Evolutionary conservation across 2,329 filamentous ascomycete species (phyloP).

Genomic region (Stenocarpella maydis): DNA sequence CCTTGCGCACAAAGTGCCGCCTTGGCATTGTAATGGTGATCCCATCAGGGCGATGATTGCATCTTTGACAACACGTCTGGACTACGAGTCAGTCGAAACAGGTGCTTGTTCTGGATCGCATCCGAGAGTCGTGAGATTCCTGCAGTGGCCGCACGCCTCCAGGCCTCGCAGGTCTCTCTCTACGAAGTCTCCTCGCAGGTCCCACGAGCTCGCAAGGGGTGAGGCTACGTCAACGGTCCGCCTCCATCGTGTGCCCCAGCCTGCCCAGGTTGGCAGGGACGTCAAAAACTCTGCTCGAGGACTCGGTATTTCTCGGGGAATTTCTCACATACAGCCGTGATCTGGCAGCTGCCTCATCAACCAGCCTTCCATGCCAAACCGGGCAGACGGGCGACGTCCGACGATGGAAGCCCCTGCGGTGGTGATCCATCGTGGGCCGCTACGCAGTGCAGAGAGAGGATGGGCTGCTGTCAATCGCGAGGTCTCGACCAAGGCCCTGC

Average conservation of each 20-base stretch:
- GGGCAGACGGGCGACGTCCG: slow-evolving; percentile 28
- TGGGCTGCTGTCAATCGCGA: slow-evolving; percentile 1
- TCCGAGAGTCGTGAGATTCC: slow-evolving; percentile 12
- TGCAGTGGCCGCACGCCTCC: slow-evolving; percentile 13
- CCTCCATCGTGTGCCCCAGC: not conserved
- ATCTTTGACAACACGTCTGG: slow-evolving; percentile 22
- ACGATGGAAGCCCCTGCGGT: slow-evolving; percentile 26
- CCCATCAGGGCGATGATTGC: slow-evolving; percentile 21
- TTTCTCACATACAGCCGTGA: slow-evolving; percentile 15
- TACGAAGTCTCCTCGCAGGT: not conserved
- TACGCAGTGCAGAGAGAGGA: not conserved
- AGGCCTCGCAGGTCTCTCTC: not conserved
- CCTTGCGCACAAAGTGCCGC: slow-evolving; percentile 23
- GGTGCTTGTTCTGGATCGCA: slow-evolving; percentile 16
- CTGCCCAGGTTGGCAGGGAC: slow-evolving; percentile 21
- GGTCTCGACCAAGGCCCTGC: slow-evolving; percentile 22
- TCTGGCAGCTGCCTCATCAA: slow-evolving; percentile 22
- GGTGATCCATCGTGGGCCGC: slow-evolving; percentile 20
- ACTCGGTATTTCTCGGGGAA: slow-evolving; percentile 26
- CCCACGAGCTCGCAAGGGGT: not conserved
- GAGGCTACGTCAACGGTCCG: slow-evolving; percentile 10
- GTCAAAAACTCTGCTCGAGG: slow-evolving; percentile 24
- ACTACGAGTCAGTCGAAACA: slow-evolving; percentile 20
- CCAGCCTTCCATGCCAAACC: slow-evolving; percentile 26
- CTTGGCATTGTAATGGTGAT: slow-evolving; percentile 25